These are phyloP conservation scores for Scolecobasidium constrictum DNA, from an alignment of 2,329 filamentous ascomycete genomes.

Conservation along the genomic window DNA sequence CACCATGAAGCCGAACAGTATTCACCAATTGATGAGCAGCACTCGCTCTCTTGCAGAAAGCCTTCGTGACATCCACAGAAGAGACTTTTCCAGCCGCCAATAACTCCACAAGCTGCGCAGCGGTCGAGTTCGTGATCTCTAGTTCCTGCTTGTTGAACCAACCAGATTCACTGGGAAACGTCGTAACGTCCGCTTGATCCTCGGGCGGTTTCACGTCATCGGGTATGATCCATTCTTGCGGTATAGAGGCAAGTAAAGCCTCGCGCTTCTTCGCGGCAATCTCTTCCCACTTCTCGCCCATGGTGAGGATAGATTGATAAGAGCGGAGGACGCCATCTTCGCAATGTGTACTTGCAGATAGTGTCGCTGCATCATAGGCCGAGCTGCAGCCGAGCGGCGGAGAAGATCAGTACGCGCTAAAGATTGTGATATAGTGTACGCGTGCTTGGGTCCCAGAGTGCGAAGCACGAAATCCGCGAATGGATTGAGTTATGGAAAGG, in stretches of 20 bases:
- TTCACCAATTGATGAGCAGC: constrained; percentile 44
- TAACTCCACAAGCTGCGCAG: constrained; percentile 28
- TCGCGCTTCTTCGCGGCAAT: constrained; percentile 33
- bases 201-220: constrained; percentile 41
- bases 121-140: constrained; percentile 35
- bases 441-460: too few relatives aligned
- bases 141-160: constrained; percentile 47
- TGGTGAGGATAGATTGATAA: background rate
- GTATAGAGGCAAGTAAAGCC: constrained; percentile 39
- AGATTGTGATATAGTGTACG: too few relatives aligned
- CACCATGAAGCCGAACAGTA: constrained; percentile 1
- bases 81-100: constrained; percentile 35
- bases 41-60: constrained; percentile 44
- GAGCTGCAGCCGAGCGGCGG: too few relatives aligned
- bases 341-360: too few relatives aligned
- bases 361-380: too few relatives aligned
- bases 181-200: constrained; percentile 44
- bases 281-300: constrained; percentile 29
- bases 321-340: too few relatives aligned
- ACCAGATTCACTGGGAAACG: constrained; percentile 44
- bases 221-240: constrained; percentile 47
- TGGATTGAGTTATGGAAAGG: too few relatives aligned
- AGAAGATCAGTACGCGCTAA: too few relatives aligned
- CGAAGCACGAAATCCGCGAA: too few relatives aligned
- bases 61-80: constrained; percentile 39